Base-by-base conservation (phyloP, 2,329 filamentous ascomycete species). In the Aureobasidium sp. region DNA sequence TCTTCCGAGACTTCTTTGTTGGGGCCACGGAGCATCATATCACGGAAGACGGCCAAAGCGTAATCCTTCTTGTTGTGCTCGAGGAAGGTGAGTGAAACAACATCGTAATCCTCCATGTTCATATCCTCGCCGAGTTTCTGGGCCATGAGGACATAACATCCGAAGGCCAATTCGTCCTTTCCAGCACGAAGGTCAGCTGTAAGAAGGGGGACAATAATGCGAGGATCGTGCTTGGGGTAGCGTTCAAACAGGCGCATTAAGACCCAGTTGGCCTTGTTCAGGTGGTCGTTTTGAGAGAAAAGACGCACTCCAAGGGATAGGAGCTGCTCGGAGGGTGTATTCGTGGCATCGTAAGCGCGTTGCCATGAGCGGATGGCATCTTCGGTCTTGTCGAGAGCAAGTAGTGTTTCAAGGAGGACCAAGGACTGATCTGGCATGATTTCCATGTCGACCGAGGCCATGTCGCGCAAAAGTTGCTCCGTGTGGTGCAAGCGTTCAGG, bases 21-120 rank as follows among this genome's bases (percentile, higher is more conserved):
- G 24, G 56, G 33, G 2, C 60, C 75, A 62, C 74, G 71, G 8
- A 82, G 83, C 85, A 96, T 91, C 91, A 96, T 95, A 71, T 96
- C 90, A 67, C 88, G 89, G 72, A 96, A 96, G 0, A 90, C 84
- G 59, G 85, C 83, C 60, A 93, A 80, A 0, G 89, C 90, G 63
- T 86, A 81, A 63, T 88, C 82, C 6, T 84, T 79, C 63, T 86
- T 80, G 59, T 85, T 82, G 7, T 84, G 81, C 24, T 85, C 79
- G 29, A 96, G 75, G 68, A 96, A 90, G 48, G 82, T 83, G 22
- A 87, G 81, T 50, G 88, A 85, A 39, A 92, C 81, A 64, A 82
- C 78, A 71, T 96, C 91, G 68, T 92, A 95, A 69, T 95, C 88
- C 19, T 84, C 76, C 69, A 92, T 85, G 3, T 78, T 82, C 76